Evolutionary conservation across 257 asterid species (phyloP), one percentile per base, ranked within the genome.

Genomic region (Osmanthus fragrans): DNA sequence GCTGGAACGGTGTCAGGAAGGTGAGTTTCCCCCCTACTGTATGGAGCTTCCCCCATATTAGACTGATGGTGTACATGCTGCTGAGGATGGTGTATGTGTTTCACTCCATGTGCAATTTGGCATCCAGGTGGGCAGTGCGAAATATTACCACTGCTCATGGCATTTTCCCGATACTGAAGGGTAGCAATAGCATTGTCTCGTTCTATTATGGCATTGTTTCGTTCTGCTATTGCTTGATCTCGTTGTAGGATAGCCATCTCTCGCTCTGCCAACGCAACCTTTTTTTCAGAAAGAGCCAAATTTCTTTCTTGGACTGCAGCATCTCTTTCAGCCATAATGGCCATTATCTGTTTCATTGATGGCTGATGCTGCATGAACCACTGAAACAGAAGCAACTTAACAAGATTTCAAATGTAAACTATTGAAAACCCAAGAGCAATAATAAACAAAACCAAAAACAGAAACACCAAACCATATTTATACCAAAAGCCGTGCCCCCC

Each of bases 281-380:
- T 96, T 54, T 95, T 96, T 73, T 96, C 99, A 1, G 99, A 90
- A 73, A 96, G 84, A 60, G 97, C 97, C 56, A 96, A 75, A 51
- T 93, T 96, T 33, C 96, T 81, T 84, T 96, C 99, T 72, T 96
- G 99, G 79, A 96, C 87, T 25, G 97, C 99, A n/a, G 95, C 99
- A 76, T 96, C 99, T 80, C 99, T 78, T 80, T 96, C 99, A 3
- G 97, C 92, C 96, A 93, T 92, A 36, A 96, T 84, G 36, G 90
- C 86, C 98, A 93, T 96, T 76, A 96, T 92, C 74, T 96, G 98
- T 80, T 93, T 96, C 98, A 96, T 93, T 10, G 99, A 90, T 49
- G 98, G 97, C 83, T 94, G 97, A 75, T 92, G 98, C 83, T 90
- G 97, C 92, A 96, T 88, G 82, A 96, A 84, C 98, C 99, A 96